These are phyloP conservation scores for Erythrophleum ivorense DNA, from an alignment of 331 rosid species.

Conservation along the genomic window DNA sequence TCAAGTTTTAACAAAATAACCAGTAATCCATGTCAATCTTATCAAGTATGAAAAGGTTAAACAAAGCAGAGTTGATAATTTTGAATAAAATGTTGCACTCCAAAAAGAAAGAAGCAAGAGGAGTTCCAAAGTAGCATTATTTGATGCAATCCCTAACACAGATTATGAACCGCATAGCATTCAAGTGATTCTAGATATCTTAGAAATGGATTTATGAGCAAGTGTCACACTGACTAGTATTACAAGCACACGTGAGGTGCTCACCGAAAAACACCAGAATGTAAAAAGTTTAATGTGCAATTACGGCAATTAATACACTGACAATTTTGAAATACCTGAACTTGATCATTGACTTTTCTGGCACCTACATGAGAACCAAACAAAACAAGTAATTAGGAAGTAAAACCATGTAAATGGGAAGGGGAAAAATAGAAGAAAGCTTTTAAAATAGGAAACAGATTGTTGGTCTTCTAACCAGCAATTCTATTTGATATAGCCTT, in stretches of 20 bases:
- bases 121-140: conserved; percentile 2
- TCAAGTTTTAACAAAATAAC: neutral
- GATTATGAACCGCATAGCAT: conserved; percentile 1
- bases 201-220: conserved; percentile 15
- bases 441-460: conserved; percentile 25
- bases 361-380: conserved; percentile 60
- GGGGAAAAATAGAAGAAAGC: neutral
- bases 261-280: conserved; percentile 8
- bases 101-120: conserved; percentile 2
- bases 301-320: conserved; percentile 23
- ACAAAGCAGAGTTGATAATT: neutral
- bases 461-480: conserved; percentile 54
- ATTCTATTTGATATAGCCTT: conserved; percentile 55
- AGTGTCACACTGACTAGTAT: conserved; percentile 14
- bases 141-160: conserved; percentile 11
- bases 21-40: neutral
- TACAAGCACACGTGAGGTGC: neutral
- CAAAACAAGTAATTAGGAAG: conserved; percentile 18
- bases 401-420: conserved; percentile 7
- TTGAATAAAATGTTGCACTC: neutral
- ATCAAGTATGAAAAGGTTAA: neutral
- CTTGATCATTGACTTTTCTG: conserved; percentile 46
- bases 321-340: conserved; percentile 59
- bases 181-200: conserved; percentile 13
- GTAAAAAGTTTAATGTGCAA: conserved; percentile 2